These are phyloP conservation scores for Ganoderma multipileum DNA, from an alignment of 1,284 basidiomycete species.

Conservation along the genomic window DNA sequence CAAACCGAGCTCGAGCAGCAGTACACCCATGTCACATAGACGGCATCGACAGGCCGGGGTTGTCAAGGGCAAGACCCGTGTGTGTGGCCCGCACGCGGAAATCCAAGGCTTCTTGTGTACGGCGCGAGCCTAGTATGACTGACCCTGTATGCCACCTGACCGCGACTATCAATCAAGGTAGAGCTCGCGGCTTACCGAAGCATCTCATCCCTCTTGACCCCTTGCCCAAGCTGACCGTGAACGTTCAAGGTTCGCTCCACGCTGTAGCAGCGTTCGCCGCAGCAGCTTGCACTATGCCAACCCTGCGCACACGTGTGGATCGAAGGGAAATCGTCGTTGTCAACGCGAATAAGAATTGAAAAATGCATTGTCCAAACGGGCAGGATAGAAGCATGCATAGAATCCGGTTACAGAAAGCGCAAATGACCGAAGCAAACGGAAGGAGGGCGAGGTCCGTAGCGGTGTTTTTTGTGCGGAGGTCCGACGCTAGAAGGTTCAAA, in stretches of 20 bases:
- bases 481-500: not conserved
- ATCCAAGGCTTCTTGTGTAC: not conserved
- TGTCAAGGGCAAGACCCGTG: not conserved
- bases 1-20: not conserved
- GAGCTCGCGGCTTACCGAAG: not conserved
- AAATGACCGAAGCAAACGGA: slow-evolving; percentile 13
- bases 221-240: not conserved
- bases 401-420: slow-evolving; percentile 10
- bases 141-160: not conserved
- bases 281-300: not conserved
- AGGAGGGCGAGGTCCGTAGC: slow-evolving; percentile 7
- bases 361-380: slow-evolving; percentile 15
- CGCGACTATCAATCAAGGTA: not conserved
- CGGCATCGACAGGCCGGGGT: not conserved
- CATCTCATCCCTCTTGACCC: not conserved
- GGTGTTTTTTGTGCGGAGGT: slow-evolving; percentile 7
- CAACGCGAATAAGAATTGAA: slow-evolving; percentile 1
- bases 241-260: not conserved
- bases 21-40: no score
- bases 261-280: not conserved
- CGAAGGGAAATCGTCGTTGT: not conserved
- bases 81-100: not conserved
- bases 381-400: slow-evolving; percentile 18
- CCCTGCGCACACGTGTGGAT: not conserved
- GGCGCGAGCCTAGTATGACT: not conserved